Evolutionary conservation across 371 early-diverging fungal species (phyloP).

Genomic region (Spraguea lophii): DNA sequence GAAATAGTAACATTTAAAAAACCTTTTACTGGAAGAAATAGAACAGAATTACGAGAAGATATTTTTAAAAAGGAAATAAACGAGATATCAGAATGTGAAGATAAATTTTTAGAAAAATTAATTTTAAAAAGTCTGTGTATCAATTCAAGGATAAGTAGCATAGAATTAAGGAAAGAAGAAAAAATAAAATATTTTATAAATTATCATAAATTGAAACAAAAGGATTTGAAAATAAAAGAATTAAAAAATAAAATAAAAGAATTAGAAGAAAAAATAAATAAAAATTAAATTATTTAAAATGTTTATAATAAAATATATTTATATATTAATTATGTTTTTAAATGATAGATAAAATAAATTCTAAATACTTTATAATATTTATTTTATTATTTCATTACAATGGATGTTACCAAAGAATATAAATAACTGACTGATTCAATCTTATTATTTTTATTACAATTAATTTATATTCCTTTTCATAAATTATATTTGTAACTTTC

Average conservation of each 20-base stretch:
- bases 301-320: too few relatives aligned
- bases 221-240: conserved; percentile 10
- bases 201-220: conserved; percentile 8
- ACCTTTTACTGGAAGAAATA: conserved; percentile 26
- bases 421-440: too few relatives aligned
- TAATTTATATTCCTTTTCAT: too few relatives aligned
- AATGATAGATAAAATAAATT: too few relatives aligned
- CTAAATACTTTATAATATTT: too few relatives aligned
- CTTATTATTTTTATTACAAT: too few relatives aligned
- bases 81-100: background rate
- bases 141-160: conserved; percentile 8
- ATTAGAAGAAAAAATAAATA: background rate
- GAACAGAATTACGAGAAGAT: conserved; percentile 12
- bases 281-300: background rate
- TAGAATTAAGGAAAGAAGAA: background rate
- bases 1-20: conserved; percentile 7
- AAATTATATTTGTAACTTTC: too few relatives aligned
- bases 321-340: too few relatives aligned
- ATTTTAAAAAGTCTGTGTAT: conserved; percentile 20
- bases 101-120: conserved; percentile 1
- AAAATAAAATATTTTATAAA: conserved; percentile 11
- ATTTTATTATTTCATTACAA: too few relatives aligned
- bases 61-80: conserved; percentile 12
- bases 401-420: too few relatives aligned
- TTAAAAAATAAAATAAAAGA: conserved; percentile 24